Base-by-base conservation (phyloP, 1,139 yeast genomes). In the Candida sp. region DNA sequence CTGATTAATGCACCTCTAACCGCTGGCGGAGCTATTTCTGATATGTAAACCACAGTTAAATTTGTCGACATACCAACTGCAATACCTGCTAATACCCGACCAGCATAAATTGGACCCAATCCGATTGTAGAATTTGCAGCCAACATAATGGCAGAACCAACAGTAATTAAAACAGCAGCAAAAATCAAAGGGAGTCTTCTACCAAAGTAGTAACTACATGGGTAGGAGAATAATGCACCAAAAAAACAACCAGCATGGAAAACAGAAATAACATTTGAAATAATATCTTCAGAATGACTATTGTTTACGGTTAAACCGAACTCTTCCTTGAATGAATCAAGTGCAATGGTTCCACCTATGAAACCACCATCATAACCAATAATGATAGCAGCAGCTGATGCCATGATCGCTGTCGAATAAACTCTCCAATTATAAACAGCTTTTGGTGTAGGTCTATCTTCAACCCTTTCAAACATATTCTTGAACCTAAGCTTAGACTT, bases 231-330 rank as follows among this genome's bases (percentile, higher is more conserved):
- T 40, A 71, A 55, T 2, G 75, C 73, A 5, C 77, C 77, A 47
- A 70, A 70, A 50, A 71, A 70, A 45, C 74, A 66, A 7, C 75
- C 77, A 22, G 68, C 75, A 49, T 70, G 76, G 57, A 71, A 70
- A 25, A 70, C 72, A 1, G 74, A 67, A 35, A 71, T 68, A 35
- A 71, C 63, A 49, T 71, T 71, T 30, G 76, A 61, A 4, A 63
- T 53, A 32, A 64, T 54, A 38, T 36, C 47, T 36, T 55, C 57
- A 19, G 66, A 57, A 37, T 66, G 65, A 2, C 55, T 43, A 21
- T 56, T 40, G 52, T 55, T 52, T 21, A 43, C 45, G 46, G 62
- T 64, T 38, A 71, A 58, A 5, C 68, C 67, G 52, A 71, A 71
- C 48, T 68, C 74, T 5, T 54, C 33, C 46, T 54, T 53, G 48